Percentiles rank a stretch among this genome's conserved stretches.
Conservation (phyloP, 495 filamentous ascomycete genomes). For the Penicillium lagena region DNA sequence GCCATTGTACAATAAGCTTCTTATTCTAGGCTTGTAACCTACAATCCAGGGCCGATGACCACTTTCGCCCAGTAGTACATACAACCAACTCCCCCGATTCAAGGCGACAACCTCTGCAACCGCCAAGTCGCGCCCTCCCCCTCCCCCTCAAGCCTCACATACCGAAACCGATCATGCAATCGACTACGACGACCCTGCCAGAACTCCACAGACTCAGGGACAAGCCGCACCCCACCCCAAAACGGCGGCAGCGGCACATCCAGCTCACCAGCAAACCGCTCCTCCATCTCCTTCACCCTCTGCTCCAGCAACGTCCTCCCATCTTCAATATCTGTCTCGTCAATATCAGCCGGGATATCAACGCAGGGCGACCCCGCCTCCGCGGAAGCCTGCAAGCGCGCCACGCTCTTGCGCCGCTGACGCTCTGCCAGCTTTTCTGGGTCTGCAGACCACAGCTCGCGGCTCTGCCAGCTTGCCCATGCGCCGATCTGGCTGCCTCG, state of each 20-base stretch:
- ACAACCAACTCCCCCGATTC: not conserved
- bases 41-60: no score
- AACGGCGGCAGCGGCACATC: conserved; percentile 85
- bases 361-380: conserved; percentile 6
- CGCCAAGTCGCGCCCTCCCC: conserved; percentile 50
- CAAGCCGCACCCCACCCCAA: conserved; percentile 86
- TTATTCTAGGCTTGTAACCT: no score
- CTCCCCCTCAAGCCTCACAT: conserved; percentile 51
- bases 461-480: conserved; percentile 88
- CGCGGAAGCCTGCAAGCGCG: conserved; percentile 26
- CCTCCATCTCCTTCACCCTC: conserved; percentile 65
- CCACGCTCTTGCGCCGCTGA: conserved; percentile 26
- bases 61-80: not conserved
- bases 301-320: conserved; percentile 58
- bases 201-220: conserved; percentile 85
- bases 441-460: conserved; percentile 49
- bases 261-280: conserved; percentile 63
- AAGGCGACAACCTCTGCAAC: conserved; percentile 37
- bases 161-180: conserved; percentile 89
- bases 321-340: conserved; percentile 54
- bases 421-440: conserved; percentile 15
- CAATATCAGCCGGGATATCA: conserved; percentile 46
- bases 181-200: conserved; percentile 89
- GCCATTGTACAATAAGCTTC: no score
- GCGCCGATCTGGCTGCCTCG: conserved; percentile 80